These are phyloP conservation scores for Paramecium bursaria DNA, from an alignment of 73 alveolate species.

Conservation along the genomic window DNA sequence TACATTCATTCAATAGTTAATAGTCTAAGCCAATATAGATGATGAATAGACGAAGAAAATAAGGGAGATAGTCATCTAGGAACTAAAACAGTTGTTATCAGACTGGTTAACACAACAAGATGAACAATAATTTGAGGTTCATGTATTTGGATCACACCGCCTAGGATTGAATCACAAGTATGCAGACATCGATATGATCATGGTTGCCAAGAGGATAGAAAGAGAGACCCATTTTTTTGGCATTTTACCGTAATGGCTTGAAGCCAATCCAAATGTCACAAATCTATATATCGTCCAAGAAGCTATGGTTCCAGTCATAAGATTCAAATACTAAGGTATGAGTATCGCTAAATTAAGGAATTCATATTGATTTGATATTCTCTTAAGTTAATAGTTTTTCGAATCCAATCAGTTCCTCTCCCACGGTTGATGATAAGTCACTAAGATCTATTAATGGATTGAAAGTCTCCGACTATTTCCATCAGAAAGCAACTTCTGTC, in stretches of 20 bases:
- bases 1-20: no score
- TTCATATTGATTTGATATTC: slow-evolving; percentile 88
- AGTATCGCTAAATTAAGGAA: slow-evolving; percentile 41
- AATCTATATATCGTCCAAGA: slow-evolving; percentile 84
- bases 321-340: slow-evolving; percentile 83
- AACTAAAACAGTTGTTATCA: no score
- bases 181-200: slow-evolving; percentile 94
- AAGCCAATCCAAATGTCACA: slow-evolving; percentile 78
- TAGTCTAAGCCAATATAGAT: no score
- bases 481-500: slow-evolving; percentile 73
- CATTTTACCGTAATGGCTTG: slow-evolving; percentile 79
- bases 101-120: no score
- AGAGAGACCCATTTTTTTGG: slow-evolving; percentile 88
- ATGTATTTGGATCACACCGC: slow-evolving; percentile 91
- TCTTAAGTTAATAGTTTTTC: slow-evolving; percentile 71
- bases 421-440: slow-evolving; percentile 79
- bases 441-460: slow-evolving; percentile 92
- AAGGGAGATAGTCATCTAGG: no score
- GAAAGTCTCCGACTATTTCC: slow-evolving; percentile 90
- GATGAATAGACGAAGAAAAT: no score
- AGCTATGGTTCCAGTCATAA: slow-evolving; percentile 94
- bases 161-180: slow-evolving; percentile 94
- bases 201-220: slow-evolving; percentile 94
- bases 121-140: no score
- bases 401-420: slow-evolving; percentile 32